phyloP scores from a whole-genome alignment of 805 yeast species.

The Novakomyces olei region DNA sequence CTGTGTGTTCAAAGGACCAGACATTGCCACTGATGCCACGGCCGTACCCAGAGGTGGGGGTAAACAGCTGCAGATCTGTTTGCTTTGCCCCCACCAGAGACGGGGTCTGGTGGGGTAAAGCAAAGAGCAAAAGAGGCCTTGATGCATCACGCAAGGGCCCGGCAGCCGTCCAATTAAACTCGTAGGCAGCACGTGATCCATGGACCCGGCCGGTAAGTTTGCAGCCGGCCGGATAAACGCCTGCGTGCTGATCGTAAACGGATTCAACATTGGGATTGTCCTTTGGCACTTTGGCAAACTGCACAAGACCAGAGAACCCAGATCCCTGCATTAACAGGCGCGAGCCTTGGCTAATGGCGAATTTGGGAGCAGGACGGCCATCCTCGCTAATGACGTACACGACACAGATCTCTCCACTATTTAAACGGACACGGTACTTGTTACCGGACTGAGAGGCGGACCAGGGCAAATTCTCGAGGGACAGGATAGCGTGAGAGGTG shows the following conservation, averaged over 20 bases:
- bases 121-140: slow-evolving; percentile 27
- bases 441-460: slow-evolving; percentile 15
- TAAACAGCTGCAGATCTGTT: slow-evolving; percentile 18
- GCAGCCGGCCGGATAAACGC: slow-evolving; percentile 32
- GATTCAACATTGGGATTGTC: slow-evolving; percentile 10
- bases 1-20: slow-evolving; percentile 16
- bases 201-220: slow-evolving; percentile 19
- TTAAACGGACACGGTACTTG: slow-evolving; percentile 34
- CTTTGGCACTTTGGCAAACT: slow-evolving; percentile 30
- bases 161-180: slow-evolving; percentile 21
- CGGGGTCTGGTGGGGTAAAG: slow-evolving; percentile 43
- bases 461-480: slow-evolving; percentile 20
- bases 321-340: slow-evolving; percentile 23
- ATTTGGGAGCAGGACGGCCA: background rate
- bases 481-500: slow-evolving; percentile 27
- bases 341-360: slow-evolving; percentile 15
- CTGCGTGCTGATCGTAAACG: slow-evolving; percentile 38
- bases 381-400: slow-evolving; percentile 24
- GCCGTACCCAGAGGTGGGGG: slow-evolving; percentile 26
- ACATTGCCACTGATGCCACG: slow-evolving; percentile 17
- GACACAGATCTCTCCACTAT: slow-evolving; percentile 39
- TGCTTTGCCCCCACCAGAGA: slow-evolving; percentile 17
- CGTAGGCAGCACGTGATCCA: slow-evolving; percentile 21
- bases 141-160: slow-evolving; percentile 28
- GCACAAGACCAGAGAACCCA: slow-evolving; percentile 31